Evolutionary conservation across 768 basidiomycete species (phyloP), one percentile per base, ranked within the genome.

Genomic region (Porpolomopsis calyptriformis): DNA sequence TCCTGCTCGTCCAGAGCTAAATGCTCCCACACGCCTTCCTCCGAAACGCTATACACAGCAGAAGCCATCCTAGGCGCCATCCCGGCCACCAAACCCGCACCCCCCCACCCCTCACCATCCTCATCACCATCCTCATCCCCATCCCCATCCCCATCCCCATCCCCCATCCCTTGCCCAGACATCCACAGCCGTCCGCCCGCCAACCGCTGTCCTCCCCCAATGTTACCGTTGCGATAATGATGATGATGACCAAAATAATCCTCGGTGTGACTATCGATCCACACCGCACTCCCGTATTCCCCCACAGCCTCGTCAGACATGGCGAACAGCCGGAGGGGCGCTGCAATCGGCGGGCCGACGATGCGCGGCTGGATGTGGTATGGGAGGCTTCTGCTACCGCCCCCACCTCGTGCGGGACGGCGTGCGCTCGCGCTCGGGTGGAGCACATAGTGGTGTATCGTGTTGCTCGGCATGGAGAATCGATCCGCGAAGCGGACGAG

Each of bases 381-480:
- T 1, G 78, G 78, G 10, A 68, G 48, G 45, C 76, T 76, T 20
- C 56, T 50, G 29, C 59, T 43, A 33, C 54, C n/a, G n/a, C n/a
- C n/a, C n/a, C n/a, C n/a, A 59, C n/a, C 60, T 53, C 2, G 53
- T 52, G 16, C 50, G 46, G 20, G 49, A 46, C 12, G 50, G 47
- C 24, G 57, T 51, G 53, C 68, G 76, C 4, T 55, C 45, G 60
- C 51, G 55, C 79, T 75, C 0, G 73, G 70, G 1, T 56, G 57
- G 12, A 85, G 64, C 26, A 68, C 55, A 55, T 72, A 81, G 57
- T 79, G 76, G 52, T 83, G 78, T n/a, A 84, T 65, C 20, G 77
- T 60, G 57, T 85, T 83, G 50, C 78, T 71, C 0, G 81, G 78
- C 82, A 81, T 83, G 2, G 80, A 80, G 49, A 72, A 76, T 44